A percentile compares a stretch with the other conserved stretches of the same genome.
These are phyloP conservation scores for Boechera stricta DNA, from an alignment of 345 rosid genomes.

Conservation along the genomic window DNA sequence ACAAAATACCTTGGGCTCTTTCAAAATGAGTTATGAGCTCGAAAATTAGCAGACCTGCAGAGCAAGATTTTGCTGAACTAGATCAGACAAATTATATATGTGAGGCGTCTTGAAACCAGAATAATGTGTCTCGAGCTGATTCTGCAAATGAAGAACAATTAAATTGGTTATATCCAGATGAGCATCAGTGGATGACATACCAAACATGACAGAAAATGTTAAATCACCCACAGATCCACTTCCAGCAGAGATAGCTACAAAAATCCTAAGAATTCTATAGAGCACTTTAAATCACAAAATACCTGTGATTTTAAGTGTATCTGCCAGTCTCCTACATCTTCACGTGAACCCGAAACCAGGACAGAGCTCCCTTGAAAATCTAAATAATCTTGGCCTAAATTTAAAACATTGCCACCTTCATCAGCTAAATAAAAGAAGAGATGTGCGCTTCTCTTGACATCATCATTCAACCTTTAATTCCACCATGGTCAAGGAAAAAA, in stretches of 20 bases:
- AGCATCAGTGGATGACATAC: slow-evolving; percentile 33
- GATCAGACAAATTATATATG: slow-evolving; percentile 90
- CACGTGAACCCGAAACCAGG: slow-evolving; percentile 79
- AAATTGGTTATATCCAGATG: slow-evolving; percentile 24
- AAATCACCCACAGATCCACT: slow-evolving; percentile 20
- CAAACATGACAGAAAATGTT: slow-evolving; percentile 11
- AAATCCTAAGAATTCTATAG: slow-evolving; percentile 1
- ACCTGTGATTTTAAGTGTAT: slow-evolving; percentile 82
- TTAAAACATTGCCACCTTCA: slow-evolving; percentile 78
- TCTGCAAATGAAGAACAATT: slow-evolving; percentile 52
- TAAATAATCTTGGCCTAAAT: slow-evolving; percentile 52
- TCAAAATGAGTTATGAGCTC: slow-evolving; percentile 25
- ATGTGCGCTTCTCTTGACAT: slow-evolving; percentile 63
- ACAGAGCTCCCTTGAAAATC: slow-evolving; percentile 60
- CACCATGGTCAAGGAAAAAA: slow-evolving; percentile 19
- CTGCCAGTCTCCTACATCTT: slow-evolving; percentile 86
- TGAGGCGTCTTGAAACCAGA: slow-evolving; percentile 93
- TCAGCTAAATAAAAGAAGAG: slow-evolving; percentile 92
- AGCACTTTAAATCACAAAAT: slow-evolving; percentile 21
- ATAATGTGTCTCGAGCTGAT: slow-evolving; percentile 71
- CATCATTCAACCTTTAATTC: slow-evolving; percentile 53
- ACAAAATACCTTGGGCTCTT: slow-evolving; percentile 3
- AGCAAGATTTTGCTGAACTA: slow-evolving; percentile 76
- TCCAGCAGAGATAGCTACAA: slow-evolving; percentile 12
- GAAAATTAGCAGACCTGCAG: slow-evolving; percentile 61